Evolutionary conservation across 176 grass and related monocot species (phyloP), one percentile per base, ranked within the genome.

Genomic region (Saccharum officinarum): DNA sequence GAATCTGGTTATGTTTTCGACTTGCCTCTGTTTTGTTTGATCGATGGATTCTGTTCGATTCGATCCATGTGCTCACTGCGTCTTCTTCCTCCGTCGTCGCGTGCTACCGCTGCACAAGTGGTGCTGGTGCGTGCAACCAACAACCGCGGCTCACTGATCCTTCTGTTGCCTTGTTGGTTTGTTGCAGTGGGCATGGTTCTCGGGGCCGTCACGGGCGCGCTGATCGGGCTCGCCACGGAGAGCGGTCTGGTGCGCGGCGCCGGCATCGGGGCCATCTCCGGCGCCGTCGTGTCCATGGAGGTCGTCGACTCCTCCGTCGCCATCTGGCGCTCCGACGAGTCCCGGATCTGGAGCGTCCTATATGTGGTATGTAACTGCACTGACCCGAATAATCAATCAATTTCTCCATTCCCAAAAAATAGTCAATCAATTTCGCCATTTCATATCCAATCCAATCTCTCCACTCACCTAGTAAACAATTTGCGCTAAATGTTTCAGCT

Each of bases 181-280:
- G 22, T 2, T 87, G 38, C 84, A 79, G 94, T 92, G 74, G 92
- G 94, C 33, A 75, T 87, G 26, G 23, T 92, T 1, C 80, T 97
- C 1, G 94, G 92, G 3, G 87, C 92, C 4, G 78, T 97, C 39
- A 97, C 94, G 12, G 94, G 94, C 84, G 92, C 85, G 76, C 74
- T 90, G 85, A 94, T 97, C 50, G 94, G 94, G 14, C 83, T 97
- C 42, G 94, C 94, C 6, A 97, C 92, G 25, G 94, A 94, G 86
- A 97, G 92, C 76, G 94, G 94, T 0, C 70, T 94, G 46, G 90
- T 97, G 37, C 89, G 94, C 16, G 94, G 92, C 71, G 85, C 84
- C 4, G 94, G 94, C 20, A 71, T 93, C 76, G 94, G 94, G 1
- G 91, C 94, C 3, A 91, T 97, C 50, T 93, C 94, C 26, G 94